These are phyloP conservation scores for Cladobotryum mycophilum DNA, from an alignment of 2,329 filamentous ascomycete species.

Conservation along the genomic window DNA sequence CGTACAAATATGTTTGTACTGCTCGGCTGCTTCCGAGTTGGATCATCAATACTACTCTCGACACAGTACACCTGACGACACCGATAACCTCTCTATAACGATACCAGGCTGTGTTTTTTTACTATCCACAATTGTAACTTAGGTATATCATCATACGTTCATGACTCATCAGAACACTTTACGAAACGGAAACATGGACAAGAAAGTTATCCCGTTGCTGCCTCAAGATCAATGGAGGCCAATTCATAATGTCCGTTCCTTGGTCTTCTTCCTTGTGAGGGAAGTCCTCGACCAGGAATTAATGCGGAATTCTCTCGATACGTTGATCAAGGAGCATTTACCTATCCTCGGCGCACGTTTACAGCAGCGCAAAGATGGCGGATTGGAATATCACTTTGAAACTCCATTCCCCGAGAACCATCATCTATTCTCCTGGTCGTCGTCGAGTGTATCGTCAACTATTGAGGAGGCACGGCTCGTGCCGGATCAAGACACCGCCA, in stretches of 20 bases:
- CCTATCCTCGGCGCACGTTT: slow-evolving; percentile 15
- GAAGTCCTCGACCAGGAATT: slow-evolving; percentile 8
- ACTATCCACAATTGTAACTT: too few relatives aligned
- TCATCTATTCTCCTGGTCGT: slow-evolving; percentile 14
- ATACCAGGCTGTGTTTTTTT: too few relatives aligned
- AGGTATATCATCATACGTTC: too few relatives aligned
- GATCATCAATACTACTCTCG: too few relatives aligned
- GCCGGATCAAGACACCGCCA: background rate
- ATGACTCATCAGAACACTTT: too few relatives aligned
- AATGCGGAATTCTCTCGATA: slow-evolving; percentile 11
- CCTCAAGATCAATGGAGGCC: slow-evolving; percentile 12
- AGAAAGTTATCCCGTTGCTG: slow-evolving; percentile 11
- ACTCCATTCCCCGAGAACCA: slow-evolving; percentile 5
- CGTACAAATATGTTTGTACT: too few relatives aligned
- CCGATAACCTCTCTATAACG: too few relatives aligned
- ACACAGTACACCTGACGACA: too few relatives aligned
- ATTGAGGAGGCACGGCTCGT: background rate
- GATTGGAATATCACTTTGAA: slow-evolving; percentile 12
- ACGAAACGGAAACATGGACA: background rate
- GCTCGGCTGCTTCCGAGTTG: too few relatives aligned
- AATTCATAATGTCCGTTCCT: slow-evolving; percentile 13
- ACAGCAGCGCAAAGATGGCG: slow-evolving; percentile 1
- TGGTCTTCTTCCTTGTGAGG: slow-evolving; percentile 14
- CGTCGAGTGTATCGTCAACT: background rate
- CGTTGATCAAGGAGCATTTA: slow-evolving; percentile 13